Percentiles rank a stretch among this genome's conserved stretches.
Conservation (phyloP, 495 filamentous ascomycete species). For the Pyrenula aspistea region DNA sequence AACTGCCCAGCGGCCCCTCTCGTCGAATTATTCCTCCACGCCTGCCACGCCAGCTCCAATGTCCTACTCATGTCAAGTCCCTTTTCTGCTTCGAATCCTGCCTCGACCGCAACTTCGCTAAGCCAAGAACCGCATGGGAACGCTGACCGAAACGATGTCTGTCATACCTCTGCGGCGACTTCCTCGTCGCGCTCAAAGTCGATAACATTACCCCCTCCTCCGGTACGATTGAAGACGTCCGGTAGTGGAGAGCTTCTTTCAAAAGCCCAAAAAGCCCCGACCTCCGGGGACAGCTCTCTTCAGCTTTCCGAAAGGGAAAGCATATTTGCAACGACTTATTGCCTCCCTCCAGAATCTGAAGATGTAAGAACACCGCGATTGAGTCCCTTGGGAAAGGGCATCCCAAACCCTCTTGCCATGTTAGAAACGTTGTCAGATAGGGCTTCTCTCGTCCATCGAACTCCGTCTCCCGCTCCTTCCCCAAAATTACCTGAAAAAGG, state of each 20-base stretch:
- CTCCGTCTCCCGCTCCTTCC: slow-evolving; percentile 17
- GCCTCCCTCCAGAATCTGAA: slow-evolving; percentile 28
- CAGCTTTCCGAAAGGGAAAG: slow-evolving; percentile 51
- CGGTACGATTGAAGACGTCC: slow-evolving; percentile 23
- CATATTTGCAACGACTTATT: slow-evolving; percentile 52
- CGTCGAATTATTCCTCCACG: background rate
- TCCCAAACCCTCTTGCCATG: background rate
- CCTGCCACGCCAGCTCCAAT: slow-evolving; percentile 22
- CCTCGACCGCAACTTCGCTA: slow-evolving; percentile 35
- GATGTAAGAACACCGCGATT: slow-evolving; percentile 35
- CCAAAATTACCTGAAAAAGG: slow-evolving; percentile 19
- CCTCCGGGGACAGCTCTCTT: slow-evolving; percentile 21
- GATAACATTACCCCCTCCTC: slow-evolving; percentile 29
- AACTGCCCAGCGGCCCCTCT: background rate
- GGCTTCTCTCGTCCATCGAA: slow-evolving; percentile 22
- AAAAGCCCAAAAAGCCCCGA: background rate
- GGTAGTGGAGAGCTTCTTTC: slow-evolving; percentile 12
- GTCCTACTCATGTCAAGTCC: slow-evolving; percentile 44
- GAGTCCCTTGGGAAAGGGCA: slow-evolving; percentile 25
- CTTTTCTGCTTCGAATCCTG: slow-evolving; percentile 34
- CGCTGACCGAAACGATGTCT: slow-evolving; percentile 14
- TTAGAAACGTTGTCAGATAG: slow-evolving; percentile 13
- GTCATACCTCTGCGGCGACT: slow-evolving; percentile 30
- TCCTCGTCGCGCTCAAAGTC: slow-evolving; percentile 20
- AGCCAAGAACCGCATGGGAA: slow-evolving; percentile 30